Evolutionary conservation across 225 moss, liverwort and hornwort species (phyloP).

Genomic region (Physcomitrellopsis africana): DNA sequence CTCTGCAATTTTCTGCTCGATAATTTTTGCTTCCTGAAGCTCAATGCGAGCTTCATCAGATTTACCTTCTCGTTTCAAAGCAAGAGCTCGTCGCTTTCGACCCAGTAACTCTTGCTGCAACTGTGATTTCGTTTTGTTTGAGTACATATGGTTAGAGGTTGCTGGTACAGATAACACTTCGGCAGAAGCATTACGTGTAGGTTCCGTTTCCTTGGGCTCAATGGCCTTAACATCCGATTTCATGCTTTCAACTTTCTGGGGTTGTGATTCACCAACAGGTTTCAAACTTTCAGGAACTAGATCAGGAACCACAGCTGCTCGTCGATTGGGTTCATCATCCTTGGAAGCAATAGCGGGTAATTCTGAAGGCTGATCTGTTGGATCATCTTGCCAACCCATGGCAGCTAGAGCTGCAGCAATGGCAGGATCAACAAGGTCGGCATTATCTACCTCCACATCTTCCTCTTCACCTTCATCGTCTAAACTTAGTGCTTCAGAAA

Average conservation of each 20-base stretch:
- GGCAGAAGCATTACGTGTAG: constrained; percentile 12
- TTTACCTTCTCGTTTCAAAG: constrained; percentile 90
- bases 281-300: constrained; percentile 11
- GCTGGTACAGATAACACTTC: constrained; percentile 7
- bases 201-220: constrained; percentile 33
- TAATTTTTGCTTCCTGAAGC: constrained; percentile 69
- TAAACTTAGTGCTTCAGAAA: constrained; percentile 43
- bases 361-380: constrained; percentile 45
- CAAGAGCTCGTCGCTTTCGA: constrained; percentile 80
- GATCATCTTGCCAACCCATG: constrained; percentile 87
- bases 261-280: constrained; percentile 21
- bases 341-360: constrained; percentile 23
- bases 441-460: constrained; percentile 71
- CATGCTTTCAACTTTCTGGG: constrained; percentile 36
- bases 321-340: constrained; percentile 25
- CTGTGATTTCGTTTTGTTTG: constrained; percentile 70
- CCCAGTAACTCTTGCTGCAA: constrained; percentile 85
- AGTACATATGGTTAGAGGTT: constrained; percentile 29
- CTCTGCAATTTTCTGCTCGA: constrained; percentile 80
- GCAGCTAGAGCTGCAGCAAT: constrained; percentile 84
- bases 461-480: constrained; percentile 68
- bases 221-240: constrained; percentile 27
- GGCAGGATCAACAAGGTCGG: constrained; percentile 85
- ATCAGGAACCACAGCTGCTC: constrained; percentile 23
- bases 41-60: constrained; percentile 80